Evolutionary conservation across 2,329 filamentous ascomycete species (phyloP), one percentile per base, ranked within the genome.

Genomic region (Penicillium sp.): DNA sequence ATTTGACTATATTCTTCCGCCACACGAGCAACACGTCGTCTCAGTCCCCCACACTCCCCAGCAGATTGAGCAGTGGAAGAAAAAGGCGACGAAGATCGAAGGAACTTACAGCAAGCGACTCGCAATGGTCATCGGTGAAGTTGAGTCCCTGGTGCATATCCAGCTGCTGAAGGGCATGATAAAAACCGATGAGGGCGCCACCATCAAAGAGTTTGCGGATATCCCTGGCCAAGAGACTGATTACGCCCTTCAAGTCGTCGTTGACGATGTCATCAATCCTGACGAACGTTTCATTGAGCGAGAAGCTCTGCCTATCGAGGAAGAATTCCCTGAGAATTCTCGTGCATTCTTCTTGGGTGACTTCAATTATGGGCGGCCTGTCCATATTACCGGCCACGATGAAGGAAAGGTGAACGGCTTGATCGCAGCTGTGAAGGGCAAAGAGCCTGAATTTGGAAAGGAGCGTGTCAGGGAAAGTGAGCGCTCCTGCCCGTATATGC

Each of bases 261-360:
- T 99, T 13, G 90, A 96, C 64, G 83, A 90, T 55, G 92, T 97
- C 38, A 76, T 91, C 63, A 95, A 92, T 67, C 88, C 92, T 63
- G 94, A 99, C 67, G 85, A 90, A 69, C 89, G 94, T 22, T 99
- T 99, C 74, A 82, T 97, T 47, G 94, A 99, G 74, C 88, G 86
- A 63, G 86, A 81, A 11, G 92, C 94, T n/a, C 68, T 95, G 5
- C 88, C 92, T 1, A 87, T 99, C 30, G 88, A 92, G 61, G 86
- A 96, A 69, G 94, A 99, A 65, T 97, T 96, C 57, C 92, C 94
- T 0, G 74, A 86, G 49, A 87, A 85, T 35, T 89, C 90, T 1
- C 83, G 87, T 50, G 91, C 89, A 0, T 99, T 99, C 76, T 97
- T 96, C 78, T 77, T 99, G 2, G 94, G 94, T 42, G 92, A 96